phyloP scores from a whole-genome alignment of 306 rosid species.

The Dryas octopetala region DNA sequence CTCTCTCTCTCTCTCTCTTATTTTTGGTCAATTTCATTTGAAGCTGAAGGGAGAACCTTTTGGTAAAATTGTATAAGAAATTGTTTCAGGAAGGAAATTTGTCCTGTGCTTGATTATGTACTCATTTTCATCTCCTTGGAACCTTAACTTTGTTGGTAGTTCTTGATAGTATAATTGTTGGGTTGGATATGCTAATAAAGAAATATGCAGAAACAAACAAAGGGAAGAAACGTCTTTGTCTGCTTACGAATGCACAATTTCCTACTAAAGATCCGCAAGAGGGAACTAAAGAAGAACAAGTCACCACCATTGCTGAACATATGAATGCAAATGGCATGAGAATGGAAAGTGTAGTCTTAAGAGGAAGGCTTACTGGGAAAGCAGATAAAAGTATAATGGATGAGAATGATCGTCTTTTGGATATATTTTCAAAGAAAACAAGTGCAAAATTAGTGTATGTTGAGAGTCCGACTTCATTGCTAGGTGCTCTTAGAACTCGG shows the following conservation, averaged over 20 bases:
- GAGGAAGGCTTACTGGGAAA: conserved; percentile 53
- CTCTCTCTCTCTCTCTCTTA: too few relatives aligned
- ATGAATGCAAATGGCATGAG: conserved; percentile 72
- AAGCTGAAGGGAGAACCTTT: conserved; percentile 1
- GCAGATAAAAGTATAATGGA: conserved; percentile 51
- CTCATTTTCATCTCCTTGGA: conserved; percentile 21
- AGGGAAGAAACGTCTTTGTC: conserved; percentile 80
- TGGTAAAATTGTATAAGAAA: conserved; percentile 4
- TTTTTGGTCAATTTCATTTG: background rate
- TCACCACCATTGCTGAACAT: conserved; percentile 65
- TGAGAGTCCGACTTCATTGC: conserved; percentile 63
- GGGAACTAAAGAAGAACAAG: conserved; percentile 86
- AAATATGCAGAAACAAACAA: conserved; percentile 66
- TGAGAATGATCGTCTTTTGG: conserved; percentile 65
- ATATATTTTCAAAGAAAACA: conserved; percentile 68
- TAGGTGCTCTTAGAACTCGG: conserved; percentile 79
- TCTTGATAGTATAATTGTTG: conserved; percentile 91
- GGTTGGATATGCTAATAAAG: conserved; percentile 90
- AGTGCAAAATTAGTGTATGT: conserved; percentile 64
- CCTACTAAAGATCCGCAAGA: conserved; percentile 70
- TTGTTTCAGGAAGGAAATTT: conserved; percentile 22
- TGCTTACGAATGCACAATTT: conserved; percentile 71
- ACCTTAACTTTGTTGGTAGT: conserved; percentile 74
- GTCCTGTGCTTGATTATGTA: conserved; percentile 10
- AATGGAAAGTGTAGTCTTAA: conserved; percentile 76